Evolutionary conservation across 2,329 filamentous ascomycete species (phyloP), one percentile per base, ranked within the genome.

Genomic region (Pseudonectria foliicola): DNA sequence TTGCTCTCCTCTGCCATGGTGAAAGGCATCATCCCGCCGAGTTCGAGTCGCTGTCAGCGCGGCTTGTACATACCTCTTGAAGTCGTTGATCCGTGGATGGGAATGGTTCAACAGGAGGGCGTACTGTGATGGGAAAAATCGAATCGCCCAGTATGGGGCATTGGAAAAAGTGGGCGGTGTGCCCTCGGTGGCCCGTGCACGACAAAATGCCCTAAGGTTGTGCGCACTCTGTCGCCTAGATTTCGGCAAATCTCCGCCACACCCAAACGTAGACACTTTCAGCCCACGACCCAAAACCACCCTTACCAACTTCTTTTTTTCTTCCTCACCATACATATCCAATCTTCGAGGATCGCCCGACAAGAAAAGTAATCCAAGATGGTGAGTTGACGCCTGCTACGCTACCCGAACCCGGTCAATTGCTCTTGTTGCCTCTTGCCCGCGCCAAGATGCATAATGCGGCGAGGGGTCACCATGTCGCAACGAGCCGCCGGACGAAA

Each of bases 281-380:
- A 49, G 48, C 44, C 46, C 51, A 59, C 53, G 53, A 57, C 50
- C 45, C 40, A 48, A 46, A 47, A 44, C 44, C 48, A 37, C 40
- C 40, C 33, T 26, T 26, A 34, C 43, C 40, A 46, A 42, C 33
- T 38, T 40, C 43, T 46, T 39, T 46, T 39, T 34, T 49, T 46
- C 37, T 39, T 45, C 42, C 49, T 53, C 49, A 56, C 50, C 50
- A 48, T 54, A 60, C 54, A 60, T 50, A 52, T 53, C 53, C 58
- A 63, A 73, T 77, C 75, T 79, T 79, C 75, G 75, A 79, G 75
- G 75, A 79, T 78, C 73, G 73, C 67, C 71, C 73, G 74, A 73
- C 74, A 71, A 66, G 64, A 66, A 62, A 59, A 58, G 57, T 62
- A 66, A 61, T 61, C 35, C 69, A 77, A 74, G 65, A 79, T 79